Evolutionary conservation across 1,284 basidiomycete species (phyloP), one percentile per base, ranked within the genome.

Genomic region (Cystobasidiaceae sp.): DNA sequence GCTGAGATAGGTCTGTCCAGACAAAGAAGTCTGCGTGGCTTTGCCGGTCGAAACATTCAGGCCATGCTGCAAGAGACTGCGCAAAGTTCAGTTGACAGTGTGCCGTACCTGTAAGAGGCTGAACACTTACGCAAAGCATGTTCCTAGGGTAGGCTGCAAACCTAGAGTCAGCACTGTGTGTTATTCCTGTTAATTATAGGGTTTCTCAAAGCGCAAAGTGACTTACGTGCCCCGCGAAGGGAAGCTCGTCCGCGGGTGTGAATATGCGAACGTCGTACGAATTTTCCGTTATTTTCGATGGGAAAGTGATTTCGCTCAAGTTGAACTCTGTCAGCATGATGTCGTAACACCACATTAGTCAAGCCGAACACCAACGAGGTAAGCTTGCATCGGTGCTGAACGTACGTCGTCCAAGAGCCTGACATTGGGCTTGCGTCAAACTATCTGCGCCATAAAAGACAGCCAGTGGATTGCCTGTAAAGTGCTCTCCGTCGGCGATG

Each of bases 271-370:
- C 48, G 17, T n/a, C 25, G 25, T 66, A 66, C 9, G 43, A 28
- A 33, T 17, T 23, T 30, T 32, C 25, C 19, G 56, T 19, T 3
- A 58, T 13, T 39, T 39, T 23, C 5, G 39, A 39, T 2, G 63
- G 63, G 39, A 66, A 66, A 15, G 63, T 66, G 13, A 66, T 59
- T 27, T 66, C 63, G 46, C 41, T 48, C 4, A 66, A 55, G 32
- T 66, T 66, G 63, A 66, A 59, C 25, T 66, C 63, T 64, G 30
- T 3, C 4, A 32, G 21, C 9, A 60, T 1, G 30, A 30, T 4
- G 27, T 15, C n/a, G 44, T 19, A 23, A 37, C 34, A 30, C 19
- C 25, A 46, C 5, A 11, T 30, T 27, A 48, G 17, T 25, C 15
- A 5, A 17, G 45, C 15, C 4, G 8, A 15, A 21, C 5, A 23